Evolutionary conservation across 768 basidiomycete species (phyloP).

Genomic region (Termitomyces sp.): DNA sequence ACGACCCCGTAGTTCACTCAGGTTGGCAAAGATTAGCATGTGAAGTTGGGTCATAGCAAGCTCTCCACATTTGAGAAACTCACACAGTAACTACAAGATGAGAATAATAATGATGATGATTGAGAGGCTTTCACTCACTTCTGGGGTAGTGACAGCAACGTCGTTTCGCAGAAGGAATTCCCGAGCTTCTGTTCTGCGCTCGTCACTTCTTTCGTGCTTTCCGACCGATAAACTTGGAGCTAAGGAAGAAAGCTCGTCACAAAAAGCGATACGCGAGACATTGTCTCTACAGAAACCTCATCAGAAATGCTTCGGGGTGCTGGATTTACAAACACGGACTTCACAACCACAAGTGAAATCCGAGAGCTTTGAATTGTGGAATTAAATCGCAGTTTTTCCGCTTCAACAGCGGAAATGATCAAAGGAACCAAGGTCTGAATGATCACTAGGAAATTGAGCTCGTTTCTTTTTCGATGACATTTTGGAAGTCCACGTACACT

Average conservation of each 20-base stretch:
- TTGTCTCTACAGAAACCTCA: neutral
- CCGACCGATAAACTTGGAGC: neutral
- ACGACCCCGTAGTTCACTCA: constrained; percentile 31
- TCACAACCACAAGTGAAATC: neutral
- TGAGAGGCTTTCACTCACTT: constrained; percentile 22
- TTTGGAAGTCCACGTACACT: neutral
- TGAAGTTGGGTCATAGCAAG: constrained; percentile 39
- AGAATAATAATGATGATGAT: neutral
- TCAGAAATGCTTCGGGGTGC: neutral
- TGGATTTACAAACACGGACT: neutral
- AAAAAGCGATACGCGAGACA: neutral
- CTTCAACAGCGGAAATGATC: neutral
- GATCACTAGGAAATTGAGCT: neutral
- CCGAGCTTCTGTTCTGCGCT: neutral
- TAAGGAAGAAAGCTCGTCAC: neutral
- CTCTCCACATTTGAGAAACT: constrained; percentile 28
- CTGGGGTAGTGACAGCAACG: constrained; percentile 21
- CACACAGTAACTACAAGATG: constrained; percentile 30
- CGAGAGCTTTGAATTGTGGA: neutral
- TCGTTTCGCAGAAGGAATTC: neutral
- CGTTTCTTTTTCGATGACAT: neutral
- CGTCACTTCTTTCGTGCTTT: neutral
- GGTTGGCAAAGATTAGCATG: constrained; percentile 34
- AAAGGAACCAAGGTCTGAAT: neutral
- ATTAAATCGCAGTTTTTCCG: neutral